phyloP scores from a whole-genome alignment of 1,284 basidiomycete genomes.

The Tetrapyrgos nigripes region DNA sequence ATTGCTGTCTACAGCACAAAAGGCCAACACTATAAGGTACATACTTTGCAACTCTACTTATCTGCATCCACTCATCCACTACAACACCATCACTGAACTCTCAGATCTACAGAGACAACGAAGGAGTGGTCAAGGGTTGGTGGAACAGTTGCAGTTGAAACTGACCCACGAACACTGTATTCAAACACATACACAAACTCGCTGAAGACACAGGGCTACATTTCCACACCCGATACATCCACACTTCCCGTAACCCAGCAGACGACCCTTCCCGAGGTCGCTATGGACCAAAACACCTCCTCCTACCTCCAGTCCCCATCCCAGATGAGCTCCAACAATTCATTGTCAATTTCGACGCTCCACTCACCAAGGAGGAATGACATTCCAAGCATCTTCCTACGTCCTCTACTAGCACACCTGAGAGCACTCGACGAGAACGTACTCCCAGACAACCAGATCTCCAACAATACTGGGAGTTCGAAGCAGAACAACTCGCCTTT shows the following conservation, averaged over 20 bases:
- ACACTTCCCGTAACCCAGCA: slow-evolving; percentile 1
- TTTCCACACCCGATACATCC: background rate
- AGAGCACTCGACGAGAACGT: background rate
- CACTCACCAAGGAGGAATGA: slow-evolving; percentile 17
- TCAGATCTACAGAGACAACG: slow-evolving; percentile 45
- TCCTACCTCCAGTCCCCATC: background rate
- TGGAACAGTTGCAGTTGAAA: slow-evolving; percentile 40
- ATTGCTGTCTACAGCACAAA: slow-evolving; percentile 12
- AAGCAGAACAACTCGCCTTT: background rate
- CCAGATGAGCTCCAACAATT: background rate
- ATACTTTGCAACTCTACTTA: too few species aligned
- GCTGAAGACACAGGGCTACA: background rate
- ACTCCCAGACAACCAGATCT: background rate
- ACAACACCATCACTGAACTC: too few species aligned
- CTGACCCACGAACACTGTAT: slow-evolving; percentile 21
- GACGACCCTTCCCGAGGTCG: background rate
- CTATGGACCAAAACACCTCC: background rate
- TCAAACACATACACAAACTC: slow-evolving; percentile 28
- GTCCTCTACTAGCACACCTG: background rate
- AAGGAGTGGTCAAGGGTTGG: slow-evolving; percentile 46
- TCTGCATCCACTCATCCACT: too few species aligned
- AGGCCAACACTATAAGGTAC: slow-evolving; percentile 25
- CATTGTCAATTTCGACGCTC: slow-evolving; percentile 28
- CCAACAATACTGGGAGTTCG: background rate
- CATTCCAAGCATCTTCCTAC: background rate